A percentile compares a stretch with the other conserved stretches of the same genome.
phyloP scores from a whole-genome alignment of 148 eudicot genomes.

The Gaultheria prostrata region DNA sequence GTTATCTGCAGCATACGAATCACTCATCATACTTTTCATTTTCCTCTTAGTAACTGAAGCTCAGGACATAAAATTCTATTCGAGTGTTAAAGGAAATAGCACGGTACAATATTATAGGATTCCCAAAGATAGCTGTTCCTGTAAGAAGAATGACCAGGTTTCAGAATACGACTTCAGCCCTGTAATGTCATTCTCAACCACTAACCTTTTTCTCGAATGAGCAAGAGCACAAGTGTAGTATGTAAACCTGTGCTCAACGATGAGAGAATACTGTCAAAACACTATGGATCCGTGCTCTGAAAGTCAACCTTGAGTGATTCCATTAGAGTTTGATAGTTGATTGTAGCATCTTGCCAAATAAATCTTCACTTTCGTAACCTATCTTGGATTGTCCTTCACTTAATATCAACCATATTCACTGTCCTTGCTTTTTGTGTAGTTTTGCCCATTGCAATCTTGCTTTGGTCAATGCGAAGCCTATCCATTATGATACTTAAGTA shows the following conservation, averaged over 20 bases:
- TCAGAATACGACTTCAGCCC: background rate
- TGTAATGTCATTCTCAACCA: background rate
- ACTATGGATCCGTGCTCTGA: background rate
- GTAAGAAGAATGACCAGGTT: background rate
- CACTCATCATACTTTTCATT: background rate
- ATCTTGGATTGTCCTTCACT: slow-evolving; percentile 1
- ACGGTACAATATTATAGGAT: background rate
- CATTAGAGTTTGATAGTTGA: background rate
- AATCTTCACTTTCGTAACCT: background rate
- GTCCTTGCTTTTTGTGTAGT: background rate
- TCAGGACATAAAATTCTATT: background rate
- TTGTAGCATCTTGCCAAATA: slow-evolving; percentile 9
- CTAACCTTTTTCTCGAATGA: background rate
- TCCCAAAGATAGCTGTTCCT: background rate
- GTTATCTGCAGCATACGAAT: background rate
- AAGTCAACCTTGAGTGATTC: background rate
- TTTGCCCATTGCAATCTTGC: background rate
- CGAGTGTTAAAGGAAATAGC: background rate
- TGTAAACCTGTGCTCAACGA: background rate
- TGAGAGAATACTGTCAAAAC: background rate
- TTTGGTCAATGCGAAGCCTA: background rate
- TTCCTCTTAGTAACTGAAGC: background rate
- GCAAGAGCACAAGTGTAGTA: slow-evolving; percentile 3
- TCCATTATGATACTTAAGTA: background rate
- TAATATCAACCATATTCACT: background rate